These are phyloP conservation scores for Neofusicoccum cordaticola DNA, from an alignment of 2,329 filamentous ascomycete species.

Conservation along the genomic window DNA sequence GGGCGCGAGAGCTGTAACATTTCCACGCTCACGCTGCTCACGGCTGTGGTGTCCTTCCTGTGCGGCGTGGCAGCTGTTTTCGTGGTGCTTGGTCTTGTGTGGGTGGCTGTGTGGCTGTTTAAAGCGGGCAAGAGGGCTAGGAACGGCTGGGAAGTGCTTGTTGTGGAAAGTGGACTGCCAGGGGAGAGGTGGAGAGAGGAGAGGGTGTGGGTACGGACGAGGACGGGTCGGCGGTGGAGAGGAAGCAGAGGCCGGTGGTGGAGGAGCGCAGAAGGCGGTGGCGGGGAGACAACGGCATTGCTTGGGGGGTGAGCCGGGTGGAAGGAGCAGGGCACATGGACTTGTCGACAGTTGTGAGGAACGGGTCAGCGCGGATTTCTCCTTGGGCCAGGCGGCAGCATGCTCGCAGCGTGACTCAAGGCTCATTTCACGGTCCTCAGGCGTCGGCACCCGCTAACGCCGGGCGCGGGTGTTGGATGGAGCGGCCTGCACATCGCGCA, in stretches of 20 bases:
- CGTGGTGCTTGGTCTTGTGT: conserved; percentile 25
- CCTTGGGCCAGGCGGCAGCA: too few relatives aligned
- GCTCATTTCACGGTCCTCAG: too few relatives aligned
- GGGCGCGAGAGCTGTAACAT: conserved; percentile 41
- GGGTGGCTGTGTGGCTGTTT: conserved; percentile 24
- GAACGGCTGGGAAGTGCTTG: conserved; percentile 21
- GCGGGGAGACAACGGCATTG: conserved; percentile 26
- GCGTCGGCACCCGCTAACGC: too few relatives aligned
- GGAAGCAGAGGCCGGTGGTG: conserved; percentile 2
- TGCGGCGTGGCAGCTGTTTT: conserved; percentile 40
- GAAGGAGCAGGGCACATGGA: too few relatives aligned
- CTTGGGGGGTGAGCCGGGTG: background rate
- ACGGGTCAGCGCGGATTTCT: too few relatives aligned
- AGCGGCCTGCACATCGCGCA: too few relatives aligned
- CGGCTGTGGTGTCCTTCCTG: conserved; percentile 43
- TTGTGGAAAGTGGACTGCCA: background rate
- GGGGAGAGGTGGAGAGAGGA: background rate
- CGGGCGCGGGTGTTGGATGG: too few relatives aligned
- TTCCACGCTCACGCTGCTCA: conserved; percentile 46
- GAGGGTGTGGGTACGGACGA: conserved; percentile 22
- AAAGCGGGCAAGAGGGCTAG: conserved; percentile 22
- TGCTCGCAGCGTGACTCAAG: too few relatives aligned
- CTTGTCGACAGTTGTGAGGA: too few relatives aligned
- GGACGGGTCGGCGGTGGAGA: conserved; percentile 24
- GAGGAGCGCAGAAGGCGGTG: conserved; percentile 25